Percentiles rank a stretch among this genome's conserved stretches.
These are phyloP conservation scores for Beauveria varroae DNA, from an alignment of 2,329 filamentous ascomycete species.

Conservation along the genomic window DNA sequence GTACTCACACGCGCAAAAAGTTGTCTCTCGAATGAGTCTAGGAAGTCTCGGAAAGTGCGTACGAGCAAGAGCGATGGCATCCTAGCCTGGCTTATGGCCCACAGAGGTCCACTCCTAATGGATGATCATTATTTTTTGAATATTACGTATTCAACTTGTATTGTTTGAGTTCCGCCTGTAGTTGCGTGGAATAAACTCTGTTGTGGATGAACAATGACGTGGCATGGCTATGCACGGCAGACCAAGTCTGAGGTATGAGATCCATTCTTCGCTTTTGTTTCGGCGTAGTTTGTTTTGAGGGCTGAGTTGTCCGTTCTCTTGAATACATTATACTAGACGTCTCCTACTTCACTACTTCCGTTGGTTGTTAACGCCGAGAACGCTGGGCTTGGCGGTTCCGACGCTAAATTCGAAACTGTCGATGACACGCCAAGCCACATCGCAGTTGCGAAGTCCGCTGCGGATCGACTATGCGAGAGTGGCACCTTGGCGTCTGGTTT, in stretches of 20 bases:
- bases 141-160: background rate
- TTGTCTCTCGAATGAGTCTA: background rate
- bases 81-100: background rate
- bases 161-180: background rate
- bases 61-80: background rate
- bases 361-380: background rate
- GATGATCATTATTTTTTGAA: background rate
- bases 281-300: too few relatives aligned
- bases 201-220: background rate
- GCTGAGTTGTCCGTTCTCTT: background rate
- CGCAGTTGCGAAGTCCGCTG: slow-evolving; percentile 7
- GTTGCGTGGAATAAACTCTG: background rate
- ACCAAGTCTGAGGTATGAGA: background rate
- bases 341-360: background rate
- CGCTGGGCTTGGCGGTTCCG: background rate
- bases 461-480: background rate
- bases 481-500: background rate
- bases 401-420: background rate
- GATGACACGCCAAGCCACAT: slow-evolving; percentile 3
- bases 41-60: background rate
- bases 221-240: background rate
- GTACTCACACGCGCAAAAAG: background rate
- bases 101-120: background rate
- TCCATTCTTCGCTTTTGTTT: background rate
- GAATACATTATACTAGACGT: background rate